phyloP scores from a whole-genome alignment of 2,329 filamentous ascomycete genomes.

The Fusarium heterosporum region DNA sequence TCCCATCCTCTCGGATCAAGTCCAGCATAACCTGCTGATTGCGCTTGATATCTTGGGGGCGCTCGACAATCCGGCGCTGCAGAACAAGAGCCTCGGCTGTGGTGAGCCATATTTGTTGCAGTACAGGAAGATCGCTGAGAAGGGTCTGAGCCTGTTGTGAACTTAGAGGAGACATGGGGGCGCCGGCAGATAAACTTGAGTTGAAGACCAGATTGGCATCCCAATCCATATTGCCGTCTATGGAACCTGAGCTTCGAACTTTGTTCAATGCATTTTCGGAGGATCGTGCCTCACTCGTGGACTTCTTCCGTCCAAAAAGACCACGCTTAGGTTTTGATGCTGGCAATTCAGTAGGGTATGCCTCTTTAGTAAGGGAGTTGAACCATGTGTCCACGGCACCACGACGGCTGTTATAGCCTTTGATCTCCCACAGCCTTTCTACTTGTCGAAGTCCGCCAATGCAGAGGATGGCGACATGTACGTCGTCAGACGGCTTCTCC shows the following conservation, averaged over 20 bases:
- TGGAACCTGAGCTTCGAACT: constrained; percentile 48
- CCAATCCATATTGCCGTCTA: constrained; percentile 48
- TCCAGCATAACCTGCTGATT: constrained; percentile 72
- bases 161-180: constrained; percentile 68
- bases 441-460: constrained; percentile 72
- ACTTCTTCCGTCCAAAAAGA: constrained; percentile 70
- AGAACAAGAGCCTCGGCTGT: constrained; percentile 73
- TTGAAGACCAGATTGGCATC: constrained; percentile 64
- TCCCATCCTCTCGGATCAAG: constrained; percentile 71
- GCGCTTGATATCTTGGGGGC: constrained; percentile 70
- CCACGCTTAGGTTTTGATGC: constrained; percentile 63
- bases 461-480: constrained; percentile 70
- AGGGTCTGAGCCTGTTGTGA: constrained; percentile 63
- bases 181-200: constrained; percentile 70
- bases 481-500: constrained; percentile 71
- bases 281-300: constrained; percentile 51
- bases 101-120: constrained; percentile 72
- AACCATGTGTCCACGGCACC: constrained; percentile 72
- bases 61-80: constrained; percentile 68
- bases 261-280: constrained; percentile 44
- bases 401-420: constrained; percentile 71
- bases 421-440: constrained; percentile 73
- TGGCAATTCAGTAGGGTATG: constrained; percentile 51
- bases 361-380: constrained; percentile 61
- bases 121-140: constrained; percentile 65